Evolutionary conservation across 371 early-diverging fungal genomes (phyloP).

Genomic region (Mucor racemosus): DNA sequence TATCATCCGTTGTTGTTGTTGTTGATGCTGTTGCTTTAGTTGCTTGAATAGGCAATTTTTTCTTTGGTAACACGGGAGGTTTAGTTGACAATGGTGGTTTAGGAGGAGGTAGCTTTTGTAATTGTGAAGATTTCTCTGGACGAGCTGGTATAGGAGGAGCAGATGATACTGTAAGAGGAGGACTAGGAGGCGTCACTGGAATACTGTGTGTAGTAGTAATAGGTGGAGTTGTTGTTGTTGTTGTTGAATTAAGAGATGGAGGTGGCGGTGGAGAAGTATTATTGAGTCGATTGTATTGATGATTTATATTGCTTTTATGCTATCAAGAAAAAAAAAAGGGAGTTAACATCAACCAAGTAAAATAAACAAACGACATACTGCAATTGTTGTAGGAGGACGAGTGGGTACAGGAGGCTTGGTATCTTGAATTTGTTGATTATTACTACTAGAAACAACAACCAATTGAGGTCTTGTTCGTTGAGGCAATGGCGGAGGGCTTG

Average conservation of each 20-base stretch:
- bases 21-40: not conserved
- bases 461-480: conserved; percentile 28
- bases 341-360: not conserved
- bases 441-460: conserved; percentile 21
- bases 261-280: conserved; percentile 19
- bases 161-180: not conserved
- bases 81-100: conserved; percentile 39
- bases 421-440: not conserved
- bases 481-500: conserved; percentile 37
- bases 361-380: conserved; percentile 12
- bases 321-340: not conserved
- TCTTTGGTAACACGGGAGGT: conserved; percentile 16
- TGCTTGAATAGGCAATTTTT: not conserved
- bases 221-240: not conserved
- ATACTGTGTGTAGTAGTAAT: not conserved
- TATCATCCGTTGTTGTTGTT: conserved; percentile 3
- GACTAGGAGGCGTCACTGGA: not conserved
- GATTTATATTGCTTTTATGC: not conserved
- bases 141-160: conserved; percentile 41
- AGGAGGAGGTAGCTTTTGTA: conserved; percentile 39
- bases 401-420: conserved; percentile 25
- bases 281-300: not conserved
- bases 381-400: conserved; percentile 6
- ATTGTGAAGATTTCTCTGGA: conserved; percentile 26
- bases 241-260: not conserved